phyloP scores from a whole-genome alignment of 2,329 filamentous ascomycete species.

The Colletotrichum tanaceti region DNA sequence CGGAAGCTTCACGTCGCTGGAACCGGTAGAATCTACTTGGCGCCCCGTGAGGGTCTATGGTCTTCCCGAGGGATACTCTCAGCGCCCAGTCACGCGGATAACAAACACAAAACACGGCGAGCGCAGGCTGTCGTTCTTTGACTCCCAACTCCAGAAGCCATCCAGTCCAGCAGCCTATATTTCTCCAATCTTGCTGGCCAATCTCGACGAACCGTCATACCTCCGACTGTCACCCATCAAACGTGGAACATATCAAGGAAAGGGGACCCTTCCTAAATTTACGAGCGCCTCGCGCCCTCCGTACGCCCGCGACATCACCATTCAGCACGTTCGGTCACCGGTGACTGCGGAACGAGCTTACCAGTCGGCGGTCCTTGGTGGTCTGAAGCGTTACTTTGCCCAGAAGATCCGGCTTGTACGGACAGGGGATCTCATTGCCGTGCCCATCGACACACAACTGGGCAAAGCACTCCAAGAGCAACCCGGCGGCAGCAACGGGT shows the following conservation, averaged over 20 bases:
- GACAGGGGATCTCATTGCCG: constrained; percentile 86
- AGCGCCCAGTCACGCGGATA: constrained; percentile 70
- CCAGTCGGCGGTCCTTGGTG: constrained; percentile 86
- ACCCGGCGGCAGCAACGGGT: constrained; percentile 65
- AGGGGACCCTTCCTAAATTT: constrained; percentile 66
- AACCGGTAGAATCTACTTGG: constrained; percentile 75
- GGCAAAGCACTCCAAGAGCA: constrained; percentile 84
- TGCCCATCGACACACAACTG: constrained; percentile 87
- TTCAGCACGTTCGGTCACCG: constrained; percentile 90
- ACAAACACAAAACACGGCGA: constrained; percentile 64
- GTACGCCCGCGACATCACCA: constrained; percentile 79
- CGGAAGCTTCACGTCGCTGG: constrained; percentile 70
- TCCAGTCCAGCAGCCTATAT: constrained; percentile 74
- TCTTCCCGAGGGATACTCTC: constrained; percentile 79
- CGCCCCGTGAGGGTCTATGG: constrained; percentile 90
- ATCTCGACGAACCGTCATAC: constrained; percentile 82
- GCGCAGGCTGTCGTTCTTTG: constrained; percentile 71
- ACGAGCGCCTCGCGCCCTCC: constrained; percentile 67
- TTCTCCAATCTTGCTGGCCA: constrained; percentile 88
- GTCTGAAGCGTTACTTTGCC: constrained; percentile 90
- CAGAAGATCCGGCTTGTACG: constrained; percentile 84
- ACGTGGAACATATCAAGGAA: constrained; percentile 60
- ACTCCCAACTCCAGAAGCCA: constrained; percentile 73
- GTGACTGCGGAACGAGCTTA: constrained; percentile 86
- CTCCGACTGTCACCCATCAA: constrained; percentile 81